Base-by-base conservation (phyloP, 176 grass and related monocot genomes). In the Eleusine indica region DNA sequence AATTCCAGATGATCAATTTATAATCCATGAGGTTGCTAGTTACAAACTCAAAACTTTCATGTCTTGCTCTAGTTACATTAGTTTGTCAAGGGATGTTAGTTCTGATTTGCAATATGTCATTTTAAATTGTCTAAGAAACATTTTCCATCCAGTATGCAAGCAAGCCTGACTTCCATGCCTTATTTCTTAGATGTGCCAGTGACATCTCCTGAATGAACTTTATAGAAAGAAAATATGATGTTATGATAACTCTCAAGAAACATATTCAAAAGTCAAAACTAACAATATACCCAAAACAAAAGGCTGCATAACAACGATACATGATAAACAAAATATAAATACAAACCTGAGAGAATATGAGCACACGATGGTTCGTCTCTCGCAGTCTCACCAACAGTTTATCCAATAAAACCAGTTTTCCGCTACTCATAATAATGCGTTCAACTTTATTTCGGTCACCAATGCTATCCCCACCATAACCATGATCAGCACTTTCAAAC, bases 401-500 rank as follows among this genome's bases (percentile, higher is more conserved):
- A 84, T 99, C 93, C 83, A 99, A 91, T 52, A 99, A 88, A 82
- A 99, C 96, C 68, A 99, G 78, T 85, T 99, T 99, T 56, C 96
- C 96, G 12, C 96, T 99, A 80, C 96, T 99, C 91, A 99, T 89
- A 80, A 90, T 84, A 84, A 99, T 99, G 52, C 96, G 93, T 71
- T 99, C 96, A 85, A 99, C 91, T 85, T 99, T 99, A 86, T 90
- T 99, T 64, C 83, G 90, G 78, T 96, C 91, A 48, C 89, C 91
- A 56, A 85, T 89, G 72, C 87, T 90, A 91, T 99, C 96, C 74
- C 96, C 96, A 83, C 96, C 96, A 77, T 99, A 99, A 85, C 96
- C 96, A 85, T 99, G 96, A 88, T 99, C 96, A 39, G 96, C 96
- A 74, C 96, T 99, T 91, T 99, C 96, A 83, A 99, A 99, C 67